These are phyloP conservation scores for Ogataea philodendri DNA, from an alignment of 805 yeast genomes.

Conservation along the genomic window DNA sequence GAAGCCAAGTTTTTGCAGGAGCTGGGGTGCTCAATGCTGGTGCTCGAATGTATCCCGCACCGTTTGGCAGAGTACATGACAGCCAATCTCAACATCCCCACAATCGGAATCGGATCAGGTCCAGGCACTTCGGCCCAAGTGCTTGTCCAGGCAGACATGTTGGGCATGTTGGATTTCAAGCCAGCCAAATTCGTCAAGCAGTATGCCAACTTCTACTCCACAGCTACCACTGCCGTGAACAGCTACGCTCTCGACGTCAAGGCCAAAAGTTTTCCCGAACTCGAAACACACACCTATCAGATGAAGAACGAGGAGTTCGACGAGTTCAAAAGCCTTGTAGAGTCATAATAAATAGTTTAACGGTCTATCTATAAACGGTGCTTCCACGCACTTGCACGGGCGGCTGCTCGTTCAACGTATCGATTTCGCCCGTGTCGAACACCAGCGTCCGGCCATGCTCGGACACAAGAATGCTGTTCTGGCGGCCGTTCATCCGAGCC, in stretches of 20 bases:
- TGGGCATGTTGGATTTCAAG: constrained; percentile 66
- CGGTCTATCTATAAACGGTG: constrained; percentile 10
- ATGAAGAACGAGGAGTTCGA: constrained; percentile 63
- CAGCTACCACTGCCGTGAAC: constrained; percentile 50
- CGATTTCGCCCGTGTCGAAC: constrained; percentile 38
- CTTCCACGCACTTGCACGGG: constrained; percentile 17
- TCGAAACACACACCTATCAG: constrained; percentile 59
- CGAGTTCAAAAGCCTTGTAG: constrained; percentile 18
- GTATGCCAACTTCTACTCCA: constrained; percentile 51
- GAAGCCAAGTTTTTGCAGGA: constrained; percentile 70
- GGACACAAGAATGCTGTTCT: constrained; percentile 55
- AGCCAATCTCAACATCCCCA: constrained; percentile 59
- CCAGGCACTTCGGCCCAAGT: constrained; percentile 83
- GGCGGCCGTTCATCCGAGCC: constrained; percentile 41
- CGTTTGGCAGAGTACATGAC: constrained; percentile 67
- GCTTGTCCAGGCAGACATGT: constrained; percentile 77
- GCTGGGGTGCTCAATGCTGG: constrained; percentile 73
- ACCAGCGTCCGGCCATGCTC: constrained; percentile 72
- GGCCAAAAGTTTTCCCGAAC: constrained; percentile 54
- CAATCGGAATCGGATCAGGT: constrained; percentile 97
- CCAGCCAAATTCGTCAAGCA: constrained; percentile 74
- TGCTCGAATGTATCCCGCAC: constrained; percentile 85
- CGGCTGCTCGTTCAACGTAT: constrained; percentile 15
- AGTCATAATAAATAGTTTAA: not conserved
- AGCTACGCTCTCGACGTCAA: constrained; percentile 62